These are phyloP conservation scores for Plasmodium chabaudi DNA, from an alignment of 169 alveolate species.

Conservation along the genomic window DNA sequence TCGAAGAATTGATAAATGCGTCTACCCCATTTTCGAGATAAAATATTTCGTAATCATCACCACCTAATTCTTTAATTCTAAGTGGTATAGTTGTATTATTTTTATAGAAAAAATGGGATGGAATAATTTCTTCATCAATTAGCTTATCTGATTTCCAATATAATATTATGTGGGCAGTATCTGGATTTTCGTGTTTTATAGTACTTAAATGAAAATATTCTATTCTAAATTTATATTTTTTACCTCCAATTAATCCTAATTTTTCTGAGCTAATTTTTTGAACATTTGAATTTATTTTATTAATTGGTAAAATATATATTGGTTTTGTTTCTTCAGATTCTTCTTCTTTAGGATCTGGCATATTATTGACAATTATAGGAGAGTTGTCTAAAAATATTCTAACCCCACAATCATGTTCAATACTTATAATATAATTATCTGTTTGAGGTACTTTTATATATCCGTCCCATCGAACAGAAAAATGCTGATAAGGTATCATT, in stretches of 20 bases:
- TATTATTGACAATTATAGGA: constrained; percentile 88
- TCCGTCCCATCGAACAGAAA: constrained; percentile 92
- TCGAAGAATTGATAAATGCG: constrained; percentile 86
- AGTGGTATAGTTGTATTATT: constrained; percentile 86
- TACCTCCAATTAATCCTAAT: constrained; percentile 85
- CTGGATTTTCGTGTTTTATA: constrained; percentile 84
- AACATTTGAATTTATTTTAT: constrained; percentile 82
- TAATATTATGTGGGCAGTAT: constrained; percentile 74
- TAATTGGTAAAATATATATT: constrained; percentile 81
- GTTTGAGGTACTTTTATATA: constrained; percentile 88
- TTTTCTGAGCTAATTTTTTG: constrained; percentile 81
- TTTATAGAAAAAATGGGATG: constrained; percentile 85
- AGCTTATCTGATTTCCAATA: constrained; percentile 87
- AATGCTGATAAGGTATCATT: constrained; percentile 89
- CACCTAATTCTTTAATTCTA: constrained; percentile 87
- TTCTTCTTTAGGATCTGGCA: constrained; percentile 86
- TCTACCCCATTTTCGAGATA: constrained; percentile 90
- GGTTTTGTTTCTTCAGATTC: constrained; percentile 81
- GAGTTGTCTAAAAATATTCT: constrained; percentile 89
- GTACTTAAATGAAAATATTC: constrained; percentile 88
- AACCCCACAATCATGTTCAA: constrained; percentile 91
- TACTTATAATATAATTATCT: constrained; percentile 84
- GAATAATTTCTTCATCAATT: constrained; percentile 85
- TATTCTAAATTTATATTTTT: constrained; percentile 85
- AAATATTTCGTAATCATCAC: constrained; percentile 86